phyloP scores from a whole-genome alignment of 2,329 filamentous ascomycete species.

The Diaporthe ilicicola region DNA sequence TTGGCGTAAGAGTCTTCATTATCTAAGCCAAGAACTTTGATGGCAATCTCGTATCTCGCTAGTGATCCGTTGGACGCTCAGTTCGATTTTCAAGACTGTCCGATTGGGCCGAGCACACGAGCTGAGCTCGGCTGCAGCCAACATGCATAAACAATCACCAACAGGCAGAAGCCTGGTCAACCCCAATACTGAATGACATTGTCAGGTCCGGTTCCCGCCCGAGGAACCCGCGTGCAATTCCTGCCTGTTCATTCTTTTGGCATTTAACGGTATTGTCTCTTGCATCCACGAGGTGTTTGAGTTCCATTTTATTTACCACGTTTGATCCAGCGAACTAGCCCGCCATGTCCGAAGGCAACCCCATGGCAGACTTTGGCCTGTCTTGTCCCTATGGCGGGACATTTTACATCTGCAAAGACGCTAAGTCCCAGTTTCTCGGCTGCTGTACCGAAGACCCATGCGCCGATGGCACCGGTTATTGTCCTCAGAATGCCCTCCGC shows the following conservation, averaged over 20 bases:
- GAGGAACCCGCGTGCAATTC: not conserved
- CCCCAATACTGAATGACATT: conserved; percentile 7
- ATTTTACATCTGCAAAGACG: conserved; percentile 48
- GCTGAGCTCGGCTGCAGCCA: conserved; percentile 21
- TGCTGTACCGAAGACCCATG: conserved; percentile 51
- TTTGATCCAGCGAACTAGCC: not conserved
- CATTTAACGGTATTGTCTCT: not conserved
- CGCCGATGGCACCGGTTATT: conserved; percentile 42
- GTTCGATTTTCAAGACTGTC: not conserved
- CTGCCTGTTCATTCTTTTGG: not conserved
- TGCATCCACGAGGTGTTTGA: not conserved
- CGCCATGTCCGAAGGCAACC: not conserved
- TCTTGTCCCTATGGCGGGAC: conserved; percentile 41
- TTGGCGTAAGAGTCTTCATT: not conserved
- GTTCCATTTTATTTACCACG: not conserved
- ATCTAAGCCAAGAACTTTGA: not conserved
- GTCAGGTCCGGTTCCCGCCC: conserved; percentile 2
- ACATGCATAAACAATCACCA: conserved; percentile 18
- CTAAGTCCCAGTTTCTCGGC: conserved; percentile 47
- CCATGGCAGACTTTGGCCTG: conserved; percentile 24
- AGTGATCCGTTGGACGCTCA: not conserved
- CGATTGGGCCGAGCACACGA: not conserved
- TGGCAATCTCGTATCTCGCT: not conserved
- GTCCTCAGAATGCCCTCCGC: conserved; percentile 42
- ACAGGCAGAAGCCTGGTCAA: not conserved